phyloP scores from a whole-genome alignment of 495 filamentous ascomycete species.

The Penicillium nucicola region DNA sequence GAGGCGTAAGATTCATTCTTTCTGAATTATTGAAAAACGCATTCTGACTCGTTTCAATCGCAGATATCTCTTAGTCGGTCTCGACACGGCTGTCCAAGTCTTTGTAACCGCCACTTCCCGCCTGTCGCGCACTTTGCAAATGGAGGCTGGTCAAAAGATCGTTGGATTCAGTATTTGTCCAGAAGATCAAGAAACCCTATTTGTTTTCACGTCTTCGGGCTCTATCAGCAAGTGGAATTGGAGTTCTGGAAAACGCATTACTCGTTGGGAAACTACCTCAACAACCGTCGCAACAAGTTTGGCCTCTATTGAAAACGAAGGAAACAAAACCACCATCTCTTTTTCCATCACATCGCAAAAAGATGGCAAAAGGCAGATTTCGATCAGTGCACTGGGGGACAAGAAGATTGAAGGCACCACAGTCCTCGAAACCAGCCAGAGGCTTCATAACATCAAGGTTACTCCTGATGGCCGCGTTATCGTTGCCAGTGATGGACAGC shows the following conservation, averaged over 20 bases:
- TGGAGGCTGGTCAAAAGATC: slow-evolving; percentile 34
- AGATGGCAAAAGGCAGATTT: slow-evolving; percentile 32
- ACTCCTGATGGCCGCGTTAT: slow-evolving; percentile 30
- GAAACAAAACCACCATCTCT: slow-evolving; percentile 1
- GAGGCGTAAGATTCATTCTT: slow-evolving; percentile 61
- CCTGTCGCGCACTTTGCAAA: slow-evolving; percentile 58
- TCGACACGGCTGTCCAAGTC: slow-evolving; percentile 64
- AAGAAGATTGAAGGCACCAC: slow-evolving; percentile 20
- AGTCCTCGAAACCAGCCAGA: slow-evolving; percentile 28
- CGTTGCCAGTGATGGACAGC: slow-evolving; percentile 33
- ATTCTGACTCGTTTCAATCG: slow-evolving; percentile 21
- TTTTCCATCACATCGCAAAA: slow-evolving; percentile 23
- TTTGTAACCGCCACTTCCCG: slow-evolving; percentile 80
- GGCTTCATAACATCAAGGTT: slow-evolving; percentile 32
- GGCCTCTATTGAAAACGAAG: slow-evolving; percentile 11
- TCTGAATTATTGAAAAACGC: background rate
- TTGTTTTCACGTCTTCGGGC: slow-evolving; percentile 66
- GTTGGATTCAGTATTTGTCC: slow-evolving; percentile 59
- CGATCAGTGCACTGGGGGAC: slow-evolving; percentile 17
- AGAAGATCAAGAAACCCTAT: slow-evolving; percentile 54
- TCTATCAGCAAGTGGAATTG: slow-evolving; percentile 73
- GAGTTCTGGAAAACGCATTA: slow-evolving; percentile 53
- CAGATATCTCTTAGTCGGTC: slow-evolving; percentile 69
- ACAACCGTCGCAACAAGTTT: slow-evolving; percentile 24
- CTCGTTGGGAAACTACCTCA: slow-evolving; percentile 41